phyloP scores from a whole-genome alignment of 169 alveolate species.

The Plasmodium relictum region DNA sequence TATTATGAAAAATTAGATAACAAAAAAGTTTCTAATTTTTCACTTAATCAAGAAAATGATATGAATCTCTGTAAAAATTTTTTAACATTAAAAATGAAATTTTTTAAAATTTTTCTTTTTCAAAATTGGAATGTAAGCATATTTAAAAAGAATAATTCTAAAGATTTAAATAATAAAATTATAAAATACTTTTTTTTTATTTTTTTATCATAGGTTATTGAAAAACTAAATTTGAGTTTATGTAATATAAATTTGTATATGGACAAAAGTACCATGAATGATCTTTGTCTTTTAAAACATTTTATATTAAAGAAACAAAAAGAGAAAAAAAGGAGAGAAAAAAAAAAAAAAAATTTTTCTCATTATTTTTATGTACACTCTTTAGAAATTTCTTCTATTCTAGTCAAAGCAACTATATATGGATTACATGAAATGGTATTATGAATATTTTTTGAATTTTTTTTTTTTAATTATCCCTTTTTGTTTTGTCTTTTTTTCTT shows the following conservation, averaged over 20 bases:
- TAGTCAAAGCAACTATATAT: not conserved
- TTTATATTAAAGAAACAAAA: not conserved
- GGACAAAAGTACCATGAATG: conserved; percentile 5
- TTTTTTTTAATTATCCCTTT: not conserved
- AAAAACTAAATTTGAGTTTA: conserved; percentile 10
- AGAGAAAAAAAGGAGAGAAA: conserved; percentile 4
- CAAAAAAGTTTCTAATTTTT: not conserved
- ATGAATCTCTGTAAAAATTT: not conserved
- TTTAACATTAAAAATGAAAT: conserved; percentile 1
- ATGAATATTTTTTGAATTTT: not conserved
- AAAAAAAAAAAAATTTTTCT: not conserved
- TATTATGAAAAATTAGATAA: not conserved
- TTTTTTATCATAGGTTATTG: not conserved
- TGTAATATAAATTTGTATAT: conserved; percentile 7
- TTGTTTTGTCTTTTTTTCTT: too few relatives aligned
- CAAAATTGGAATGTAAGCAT: conserved; percentile 13
- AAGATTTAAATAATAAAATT: not conserved
- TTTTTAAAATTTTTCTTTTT: conserved; percentile 23
- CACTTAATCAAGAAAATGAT: not conserved
- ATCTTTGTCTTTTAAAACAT: conserved; percentile 6
- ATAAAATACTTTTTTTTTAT: not conserved
- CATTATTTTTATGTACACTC: conserved; percentile 13
- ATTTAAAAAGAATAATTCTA: too few relatives aligned
- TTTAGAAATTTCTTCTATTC: conserved; percentile 12
- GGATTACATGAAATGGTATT: conserved; percentile 7